Conservation (phyloP, 164 flowering plant species). For the Vitis rotundifolia region DNA sequence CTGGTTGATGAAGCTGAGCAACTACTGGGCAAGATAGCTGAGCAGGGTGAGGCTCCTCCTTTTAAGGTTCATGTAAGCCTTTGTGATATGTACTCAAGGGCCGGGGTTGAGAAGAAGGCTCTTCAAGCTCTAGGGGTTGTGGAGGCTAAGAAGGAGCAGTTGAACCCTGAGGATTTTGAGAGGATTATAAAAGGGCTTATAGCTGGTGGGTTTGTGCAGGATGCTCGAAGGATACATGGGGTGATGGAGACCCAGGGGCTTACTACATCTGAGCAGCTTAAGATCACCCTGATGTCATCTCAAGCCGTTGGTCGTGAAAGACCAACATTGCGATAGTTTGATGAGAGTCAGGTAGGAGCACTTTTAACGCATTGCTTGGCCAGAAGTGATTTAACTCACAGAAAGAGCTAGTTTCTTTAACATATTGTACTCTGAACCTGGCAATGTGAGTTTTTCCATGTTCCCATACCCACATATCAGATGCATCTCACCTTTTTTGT, state of each 20-base stretch:
- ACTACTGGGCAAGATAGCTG: constrained; percentile 51
- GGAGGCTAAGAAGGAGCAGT: constrained; percentile 64
- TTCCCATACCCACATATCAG: not conserved
- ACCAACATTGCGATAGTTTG: constrained; percentile 14
- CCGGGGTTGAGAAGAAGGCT: constrained; percentile 63
- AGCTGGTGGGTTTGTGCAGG: constrained; percentile 59
- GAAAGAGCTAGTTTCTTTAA: not conserved
- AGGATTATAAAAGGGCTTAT: constrained; percentile 58
- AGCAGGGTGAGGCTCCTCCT: constrained; percentile 68
- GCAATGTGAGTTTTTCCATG: not conserved
- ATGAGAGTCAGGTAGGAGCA: not conserved
- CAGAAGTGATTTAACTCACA: not conserved
- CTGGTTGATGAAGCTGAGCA: constrained; percentile 85
- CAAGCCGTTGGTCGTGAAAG: constrained; percentile 22
- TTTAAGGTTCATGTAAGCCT: constrained; percentile 70
- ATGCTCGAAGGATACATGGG: constrained; percentile 51
- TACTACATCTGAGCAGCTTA: constrained; percentile 34
- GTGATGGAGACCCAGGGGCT: constrained; percentile 72
- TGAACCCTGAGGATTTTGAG: constrained; percentile 59
- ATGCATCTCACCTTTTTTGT: not conserved
- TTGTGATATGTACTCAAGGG: constrained; percentile 75
- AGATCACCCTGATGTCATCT: constrained; percentile 45
- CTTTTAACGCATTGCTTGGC: not conserved
- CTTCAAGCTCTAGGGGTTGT: constrained; percentile 65
- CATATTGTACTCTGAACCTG: not conserved